Evolutionary conservation across 2,329 filamentous ascomycete genomes (phyloP), one percentile per base, ranked within the genome.

Genomic region (Penicillium sp.): DNA sequence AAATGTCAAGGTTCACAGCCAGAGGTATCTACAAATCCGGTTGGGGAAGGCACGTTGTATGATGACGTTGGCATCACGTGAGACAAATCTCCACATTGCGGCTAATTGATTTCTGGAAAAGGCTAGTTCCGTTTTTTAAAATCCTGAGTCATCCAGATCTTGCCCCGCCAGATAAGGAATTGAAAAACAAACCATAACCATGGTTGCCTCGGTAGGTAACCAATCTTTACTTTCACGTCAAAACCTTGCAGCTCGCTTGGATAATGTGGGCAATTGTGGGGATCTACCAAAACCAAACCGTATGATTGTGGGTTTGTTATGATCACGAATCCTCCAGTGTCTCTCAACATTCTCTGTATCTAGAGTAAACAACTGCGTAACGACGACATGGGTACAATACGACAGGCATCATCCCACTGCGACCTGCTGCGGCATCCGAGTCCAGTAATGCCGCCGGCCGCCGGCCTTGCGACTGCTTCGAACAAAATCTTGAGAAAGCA

Each of bases 61-160:
- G 36, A 38, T 58, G 57, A 64, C 61, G 61, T 61, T 56, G 55
- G 47, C 32, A 13, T 64, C 61, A 64, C 61, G 61, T 64, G 61
- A 7, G 30, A 4, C 3, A 9, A 29, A 47, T 32, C 32, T 16
- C 53, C 51, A 52, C 48, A 47, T 40, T 48, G 27, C 36, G 39
- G 36, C 53, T 57, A 53, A 51, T 51, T 51, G 5, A 13, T n/a
- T 53, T 35, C 45, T 36, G 32, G 47, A 59, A 53, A 47, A 47
- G 32, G 38, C 53, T 56, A 47, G 44, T 14, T 18, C 23, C 11
- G 34, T 19, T 27, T 56, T 47, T 34, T 3, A 43, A 38, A 36
- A 29, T 43, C 49, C 58, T 52, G 49, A 51, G 49, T 51, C 34
- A 46, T 47, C 34, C 14, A 40, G 26, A 34, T 52, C 34, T 47